Base-by-base conservation (phyloP, 2,329 filamentous ascomycete species). In the Colletotrichum kahawae region DNA sequence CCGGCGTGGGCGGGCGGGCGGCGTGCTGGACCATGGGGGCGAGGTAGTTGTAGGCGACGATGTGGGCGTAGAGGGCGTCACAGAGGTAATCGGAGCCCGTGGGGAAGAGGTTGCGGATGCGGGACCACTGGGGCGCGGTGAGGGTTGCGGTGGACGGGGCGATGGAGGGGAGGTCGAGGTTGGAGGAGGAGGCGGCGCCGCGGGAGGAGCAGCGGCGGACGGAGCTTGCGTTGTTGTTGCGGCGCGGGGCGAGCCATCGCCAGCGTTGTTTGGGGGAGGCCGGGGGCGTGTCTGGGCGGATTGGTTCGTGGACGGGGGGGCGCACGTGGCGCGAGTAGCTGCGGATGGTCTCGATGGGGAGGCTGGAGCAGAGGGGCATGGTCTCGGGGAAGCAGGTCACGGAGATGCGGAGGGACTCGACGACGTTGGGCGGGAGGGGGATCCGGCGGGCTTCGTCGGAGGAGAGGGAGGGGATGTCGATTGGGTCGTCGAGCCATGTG, bases 11-110 rank as follows among this genome's bases (percentile, higher is more conserved):
- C 18, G 77, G 63, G 9, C 63, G 43, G 21, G 62, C 36, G 4
- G 60, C 12, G 68, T 38, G n/a, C 33, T 57, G 71, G 21, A 66
- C 66, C 48, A 84, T 79, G n/a, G 79, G 79, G 10, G 81, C 82
- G 64, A 92, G 83, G 82, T 92, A 92, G 81, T 91, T 92, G 81
- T 90, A 91, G 0, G 89, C 90, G 5, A 92, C 82, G 10, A 92
- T 84, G 78, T 92, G 90, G 0, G 90, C 90, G 78, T 92, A 92
- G 7, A 92, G 81, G 0, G 90, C 89, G 67, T 92, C 89, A 78
- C 90, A 91, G 7, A 91, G 86, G 77, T 89, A 88, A 76, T 90
- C 88, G 3, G 88, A 87, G 27, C 87, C 90, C 4, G 81, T 78
- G 1, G 88, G 86, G 79, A 92, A 92, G 66, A 92, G 86, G 69